Percentiles rank a stretch among this genome's conserved stretches.
Conservation (phyloP, 139 green algal species). For the Coccomyxa sp. region DNA sequence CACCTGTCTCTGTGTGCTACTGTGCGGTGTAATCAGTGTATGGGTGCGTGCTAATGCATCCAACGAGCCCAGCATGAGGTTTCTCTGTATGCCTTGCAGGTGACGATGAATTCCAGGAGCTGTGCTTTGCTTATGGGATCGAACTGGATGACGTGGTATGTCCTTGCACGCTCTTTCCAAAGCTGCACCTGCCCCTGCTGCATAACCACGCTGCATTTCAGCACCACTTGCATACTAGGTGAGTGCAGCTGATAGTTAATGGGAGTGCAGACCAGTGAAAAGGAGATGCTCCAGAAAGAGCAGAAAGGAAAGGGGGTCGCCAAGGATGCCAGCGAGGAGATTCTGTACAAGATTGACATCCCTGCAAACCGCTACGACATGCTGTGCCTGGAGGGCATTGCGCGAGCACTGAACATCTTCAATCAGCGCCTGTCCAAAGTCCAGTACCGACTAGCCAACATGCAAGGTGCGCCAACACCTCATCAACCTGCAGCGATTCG, state of each 20-base stretch:
- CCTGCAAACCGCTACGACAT: slow-evolving; percentile 99
- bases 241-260: no score
- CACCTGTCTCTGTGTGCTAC: neutral
- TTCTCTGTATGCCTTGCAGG: slow-evolving; percentile 63
- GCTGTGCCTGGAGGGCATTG: slow-evolving; percentile 97
- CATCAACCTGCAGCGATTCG: no score
- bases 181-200: neutral
- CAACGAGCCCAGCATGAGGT: no score
- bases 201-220: no score
- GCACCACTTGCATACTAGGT: no score
- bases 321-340: slow-evolving; percentile 56
- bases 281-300: slow-evolving; percentile 92
- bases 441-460: slow-evolving; percentile 75
- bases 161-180: neutral
- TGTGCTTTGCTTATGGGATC: slow-evolving; percentile 99
- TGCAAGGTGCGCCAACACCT: slow-evolving; percentile 34
- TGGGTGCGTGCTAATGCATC: no score
- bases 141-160: slow-evolving; percentile 97
- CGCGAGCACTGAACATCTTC: slow-evolving; percentile 96
- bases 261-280: slow-evolving; percentile 76
- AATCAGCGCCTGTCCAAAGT: slow-evolving; percentile 47
- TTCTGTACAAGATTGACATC: slow-evolving; percentile 99
- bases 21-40: no score
- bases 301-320: slow-evolving; percentile 9
- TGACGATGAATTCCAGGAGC: slow-evolving; percentile 94